Evolutionary conservation across 768 basidiomycete species (phyloP), one percentile per base, ranked within the genome.

Genomic region (Macrocybe gigantea): DNA sequence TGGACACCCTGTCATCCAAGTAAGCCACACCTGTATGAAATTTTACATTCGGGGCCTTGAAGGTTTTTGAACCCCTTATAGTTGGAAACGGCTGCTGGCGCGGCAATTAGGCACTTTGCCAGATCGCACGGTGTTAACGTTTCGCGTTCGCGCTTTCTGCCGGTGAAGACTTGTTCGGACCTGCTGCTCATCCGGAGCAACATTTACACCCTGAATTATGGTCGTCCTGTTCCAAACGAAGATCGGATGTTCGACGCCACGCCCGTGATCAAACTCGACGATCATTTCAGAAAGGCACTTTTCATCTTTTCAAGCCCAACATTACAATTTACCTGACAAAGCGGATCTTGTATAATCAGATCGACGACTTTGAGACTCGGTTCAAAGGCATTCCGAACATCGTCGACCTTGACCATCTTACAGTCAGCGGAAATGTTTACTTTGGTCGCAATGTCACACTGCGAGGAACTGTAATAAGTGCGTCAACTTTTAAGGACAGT

Each of bases 51-150:
- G 2, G 4, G 22, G 22, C 1, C 4, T 35, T 34, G 13, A 37
- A 33, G 38, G 42, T 41, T n/a, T 32, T 38, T 58, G 57, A 33
- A 41, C 29, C 32, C 39, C 22, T n/a, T n/a, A 14, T 44, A 86
- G 74, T 82, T 92, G 58, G 90, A 93, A 72, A 93, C 88, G 13
- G 93, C 93, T 38, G 89, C 93, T 47, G 93, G 94, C 65, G 92
- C 90, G 36, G 93, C 93, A 39, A 82, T 87, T 79, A 93, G 93
- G 74, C 84, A 94, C 70, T 94, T 94, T 75, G 22, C 22, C 22
- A 22, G 22, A 68, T 22, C 41, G 12, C 79, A 79, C 57, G 88
- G 85, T 49, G 79, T 92, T 66, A 89, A 87, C 69, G 90, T 93
- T 38, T 88, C 90, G 31, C 82, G 88, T 38, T 78, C 73, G 44